Percentiles rank a stretch among this genome's conserved stretches.
These are phyloP conservation scores for Grosmannia clavigera DNA, from an alignment of 2,329 filamentous ascomycete species.

Conservation along the genomic window DNA sequence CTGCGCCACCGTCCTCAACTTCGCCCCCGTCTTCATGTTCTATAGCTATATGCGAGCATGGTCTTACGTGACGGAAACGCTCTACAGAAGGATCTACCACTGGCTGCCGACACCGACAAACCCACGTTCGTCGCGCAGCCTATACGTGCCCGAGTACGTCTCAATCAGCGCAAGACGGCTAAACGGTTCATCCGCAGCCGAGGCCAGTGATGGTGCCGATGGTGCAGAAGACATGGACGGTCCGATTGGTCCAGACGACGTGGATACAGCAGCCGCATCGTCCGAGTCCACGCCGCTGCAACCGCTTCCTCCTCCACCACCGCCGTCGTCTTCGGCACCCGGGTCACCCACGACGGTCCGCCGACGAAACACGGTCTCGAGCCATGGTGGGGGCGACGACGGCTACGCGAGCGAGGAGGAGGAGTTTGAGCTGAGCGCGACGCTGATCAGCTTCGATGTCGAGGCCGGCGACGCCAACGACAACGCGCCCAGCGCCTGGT, in stretches of 20 bases:
- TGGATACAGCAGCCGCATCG: neutral
- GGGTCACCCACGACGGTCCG: neutral
- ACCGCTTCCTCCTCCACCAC: neutral
- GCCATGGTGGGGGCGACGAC: constrained; percentile 24
- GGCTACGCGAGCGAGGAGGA: constrained; percentile 44
- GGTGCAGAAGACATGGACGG: neutral
- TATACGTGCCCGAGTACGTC: neutral
- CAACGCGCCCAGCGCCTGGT: constrained; percentile 41
- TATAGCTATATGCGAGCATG: constrained; percentile 28
- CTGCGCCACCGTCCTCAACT: constrained; percentile 26
- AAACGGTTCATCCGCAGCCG: neutral
- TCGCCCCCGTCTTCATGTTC: constrained; percentile 35
- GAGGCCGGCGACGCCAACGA: constrained; percentile 42
- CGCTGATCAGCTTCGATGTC: constrained; percentile 49
- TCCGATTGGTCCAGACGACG: neutral
- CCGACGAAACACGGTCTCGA: constrained; percentile 30
- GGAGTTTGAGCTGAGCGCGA: constrained; percentile 38
- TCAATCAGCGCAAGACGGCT: neutral
- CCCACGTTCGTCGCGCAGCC: neutral
- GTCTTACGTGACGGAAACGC: constrained; percentile 21
- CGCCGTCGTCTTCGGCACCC: neutral
- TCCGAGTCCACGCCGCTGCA: neutral
- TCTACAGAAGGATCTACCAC: constrained; percentile 27
- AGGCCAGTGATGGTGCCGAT: neutral
- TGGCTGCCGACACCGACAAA: constrained; percentile 23